phyloP scores from a whole-genome alignment of 345 rosid genomes.

The Dimocarpus longan region DNA sequence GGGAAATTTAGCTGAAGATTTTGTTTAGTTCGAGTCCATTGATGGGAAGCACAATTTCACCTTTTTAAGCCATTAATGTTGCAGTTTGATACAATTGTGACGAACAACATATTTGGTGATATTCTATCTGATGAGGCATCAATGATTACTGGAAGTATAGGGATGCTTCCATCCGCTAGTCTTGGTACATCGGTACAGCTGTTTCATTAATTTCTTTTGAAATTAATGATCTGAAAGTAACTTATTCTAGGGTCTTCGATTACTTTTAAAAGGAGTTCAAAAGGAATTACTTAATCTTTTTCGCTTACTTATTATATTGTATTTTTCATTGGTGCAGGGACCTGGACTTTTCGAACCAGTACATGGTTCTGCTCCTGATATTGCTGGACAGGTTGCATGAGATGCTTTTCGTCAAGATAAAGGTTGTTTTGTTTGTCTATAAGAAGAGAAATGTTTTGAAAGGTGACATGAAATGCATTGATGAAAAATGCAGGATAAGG shows the following conservation, averaged over 20 bases:
- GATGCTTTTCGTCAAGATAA: conserved; percentile 7
- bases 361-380: conserved; percentile 98
- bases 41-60: conserved; percentile 16
- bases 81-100: conserved; percentile 97
- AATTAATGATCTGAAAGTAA: neutral
- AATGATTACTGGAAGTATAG: conserved; percentile 99
- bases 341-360: conserved; percentile 99
- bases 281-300: neutral
- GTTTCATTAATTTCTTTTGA: neutral
- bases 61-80: conserved; percentile 28
- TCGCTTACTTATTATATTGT: neutral
- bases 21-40: conserved; percentile 4
- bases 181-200: conserved; percentile 74
- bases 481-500: conserved; percentile 68
- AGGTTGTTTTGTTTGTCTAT: neutral
- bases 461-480: conserved; percentile 19
- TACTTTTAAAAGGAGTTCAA: neutral
- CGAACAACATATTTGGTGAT: conserved; percentile 98
- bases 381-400: conserved; percentile 88
- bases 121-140: conserved; percentile 97
- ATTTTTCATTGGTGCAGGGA: conserved; percentile 52
- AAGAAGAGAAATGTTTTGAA: neutral
- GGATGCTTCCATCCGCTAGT: conserved; percentile 99
- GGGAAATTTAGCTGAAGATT: neutral
- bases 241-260: neutral